A percentile compares a stretch with the other conserved stretches of the same genome.
These are phyloP conservation scores for Diophrys sp. DNA, from an alignment of 73 alveolate genomes.

Conservation along the genomic window DNA sequence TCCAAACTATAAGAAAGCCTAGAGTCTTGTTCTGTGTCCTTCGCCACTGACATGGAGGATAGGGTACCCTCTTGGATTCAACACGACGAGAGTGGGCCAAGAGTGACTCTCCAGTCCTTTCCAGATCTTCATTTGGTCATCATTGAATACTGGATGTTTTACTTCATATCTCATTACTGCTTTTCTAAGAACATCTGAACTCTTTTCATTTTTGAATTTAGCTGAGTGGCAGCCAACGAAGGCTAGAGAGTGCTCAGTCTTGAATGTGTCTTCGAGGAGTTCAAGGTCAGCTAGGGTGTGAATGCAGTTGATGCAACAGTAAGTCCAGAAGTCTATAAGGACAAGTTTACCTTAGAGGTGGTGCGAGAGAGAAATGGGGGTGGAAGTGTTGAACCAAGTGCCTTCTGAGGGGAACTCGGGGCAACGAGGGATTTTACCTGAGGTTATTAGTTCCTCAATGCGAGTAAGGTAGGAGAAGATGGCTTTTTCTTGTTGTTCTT, in stretches of 20 bases:
- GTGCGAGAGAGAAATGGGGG: slow-evolving; percentile 1
- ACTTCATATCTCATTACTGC: slow-evolving; percentile 40
- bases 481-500: background rate
- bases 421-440: slow-evolving; percentile 7
- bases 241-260: slow-evolving; percentile 14
- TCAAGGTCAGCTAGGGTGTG: slow-evolving; percentile 38
- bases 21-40: slow-evolving; percentile 32
- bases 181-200: slow-evolving; percentile 26
- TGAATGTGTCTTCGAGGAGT: slow-evolving; percentile 16
- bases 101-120: slow-evolving; percentile 11
- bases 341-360: slow-evolving; percentile 32
- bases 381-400: slow-evolving; percentile 33
- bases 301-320: slow-evolving; percentile 48
- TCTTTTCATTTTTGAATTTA: slow-evolving; percentile 32
- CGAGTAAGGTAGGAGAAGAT: background rate
- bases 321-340: slow-evolving; percentile 42
- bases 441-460: slow-evolving; percentile 4
- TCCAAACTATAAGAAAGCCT: slow-evolving; percentile 22
- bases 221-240: slow-evolving; percentile 50
- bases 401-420: slow-evolving; percentile 39
- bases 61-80: slow-evolving; percentile 25
- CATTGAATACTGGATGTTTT: slow-evolving; percentile 46
- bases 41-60: slow-evolving; percentile 29
- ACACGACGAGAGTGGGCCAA: slow-evolving; percentile 41
- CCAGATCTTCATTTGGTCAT: slow-evolving; percentile 36